Conservation (phyloP, 441 rosid genomes). For the Adansonia madagascariensis region DNA sequence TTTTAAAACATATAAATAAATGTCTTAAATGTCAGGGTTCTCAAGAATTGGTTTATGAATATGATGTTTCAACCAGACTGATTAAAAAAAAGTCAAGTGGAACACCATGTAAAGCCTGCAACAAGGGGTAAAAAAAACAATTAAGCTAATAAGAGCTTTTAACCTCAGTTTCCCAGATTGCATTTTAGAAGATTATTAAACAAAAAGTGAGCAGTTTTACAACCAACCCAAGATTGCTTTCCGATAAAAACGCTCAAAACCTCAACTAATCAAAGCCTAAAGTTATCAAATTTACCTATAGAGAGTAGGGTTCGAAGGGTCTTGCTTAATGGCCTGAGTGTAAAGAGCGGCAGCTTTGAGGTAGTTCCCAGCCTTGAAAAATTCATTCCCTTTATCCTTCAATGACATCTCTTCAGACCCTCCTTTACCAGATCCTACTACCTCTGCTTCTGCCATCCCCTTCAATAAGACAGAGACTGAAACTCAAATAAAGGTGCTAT, state of each 20-base stretch:
- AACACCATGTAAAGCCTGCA: constrained; percentile 14
- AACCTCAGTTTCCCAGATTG: background rate
- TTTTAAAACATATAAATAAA: background rate
- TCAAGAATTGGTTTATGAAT: background rate
- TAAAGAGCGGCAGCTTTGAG: constrained; percentile 98
- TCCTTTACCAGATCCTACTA: constrained; percentile 26
- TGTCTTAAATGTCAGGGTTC: background rate
- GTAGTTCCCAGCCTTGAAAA: constrained; percentile 91
- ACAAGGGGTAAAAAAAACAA: background rate
- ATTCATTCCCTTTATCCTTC: constrained; percentile 90
- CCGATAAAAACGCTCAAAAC: constrained; percentile 20
- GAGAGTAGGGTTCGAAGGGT: constrained; percentile 86
- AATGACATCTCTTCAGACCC: constrained; percentile 52
- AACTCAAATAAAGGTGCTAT: too few species aligned
- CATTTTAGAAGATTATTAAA: background rate
- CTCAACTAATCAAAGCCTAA: constrained; percentile 4
- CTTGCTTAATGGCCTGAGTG: constrained; percentile 94
- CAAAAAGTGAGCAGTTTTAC: constrained; percentile 7
- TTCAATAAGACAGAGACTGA: too few species aligned
- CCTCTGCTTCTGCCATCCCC: constrained; percentile 14
- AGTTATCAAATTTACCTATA: constrained; percentile 55
- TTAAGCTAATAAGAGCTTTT: background rate
- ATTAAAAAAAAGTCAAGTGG: constrained; percentile 11
- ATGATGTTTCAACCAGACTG: background rate
- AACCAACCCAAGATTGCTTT: constrained; percentile 29